A percentile compares a stretch with the other conserved stretches of the same genome.
Conservation (phyloP, 345 rosid genomes). For the Populus tremula region DNA sequence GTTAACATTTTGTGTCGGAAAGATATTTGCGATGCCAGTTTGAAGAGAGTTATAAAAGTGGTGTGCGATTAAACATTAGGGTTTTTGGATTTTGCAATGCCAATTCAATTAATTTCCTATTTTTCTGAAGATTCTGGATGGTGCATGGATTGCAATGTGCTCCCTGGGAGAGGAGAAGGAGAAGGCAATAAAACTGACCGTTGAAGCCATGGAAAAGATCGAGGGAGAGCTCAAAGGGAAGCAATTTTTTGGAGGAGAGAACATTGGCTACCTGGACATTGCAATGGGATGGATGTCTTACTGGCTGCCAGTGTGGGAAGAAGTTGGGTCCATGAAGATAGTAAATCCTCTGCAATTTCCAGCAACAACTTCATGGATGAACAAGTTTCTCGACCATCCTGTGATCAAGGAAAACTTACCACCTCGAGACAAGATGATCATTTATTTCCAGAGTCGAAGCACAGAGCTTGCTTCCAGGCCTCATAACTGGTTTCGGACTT, state of each 20-base stretch:
- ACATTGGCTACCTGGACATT: conserved; percentile 39
- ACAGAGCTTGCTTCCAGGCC: background rate
- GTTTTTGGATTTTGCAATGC: background rate
- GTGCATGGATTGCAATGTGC: conserved; percentile 13
- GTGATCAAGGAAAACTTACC: conserved; percentile 30
- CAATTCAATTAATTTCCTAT: background rate
- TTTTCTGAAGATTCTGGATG: background rate
- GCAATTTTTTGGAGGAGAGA: conserved; percentile 29
- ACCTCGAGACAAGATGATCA: conserved; percentile 25
- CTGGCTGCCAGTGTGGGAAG: conserved; percentile 34
- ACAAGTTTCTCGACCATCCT: conserved; percentile 25
- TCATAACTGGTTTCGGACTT: background rate
- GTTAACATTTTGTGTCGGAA: too few species aligned
- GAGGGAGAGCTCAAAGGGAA: conserved; percentile 33
- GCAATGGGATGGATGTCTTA: conserved; percentile 25
- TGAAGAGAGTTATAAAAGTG: too few species aligned
- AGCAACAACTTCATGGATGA: conserved; percentile 25
- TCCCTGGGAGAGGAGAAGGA: conserved; percentile 26
- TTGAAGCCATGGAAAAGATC: conserved; percentile 30
- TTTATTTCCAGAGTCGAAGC: conserved; percentile 11
- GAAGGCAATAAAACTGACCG: background rate
- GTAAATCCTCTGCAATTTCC: conserved; percentile 22
- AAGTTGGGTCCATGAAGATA: conserved; percentile 26
- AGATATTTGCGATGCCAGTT: too few species aligned
- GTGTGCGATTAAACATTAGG: background rate